Base-by-base conservation (phyloP, 1,284 basidiomycete species). In the Earliella scabrosa region DNA sequence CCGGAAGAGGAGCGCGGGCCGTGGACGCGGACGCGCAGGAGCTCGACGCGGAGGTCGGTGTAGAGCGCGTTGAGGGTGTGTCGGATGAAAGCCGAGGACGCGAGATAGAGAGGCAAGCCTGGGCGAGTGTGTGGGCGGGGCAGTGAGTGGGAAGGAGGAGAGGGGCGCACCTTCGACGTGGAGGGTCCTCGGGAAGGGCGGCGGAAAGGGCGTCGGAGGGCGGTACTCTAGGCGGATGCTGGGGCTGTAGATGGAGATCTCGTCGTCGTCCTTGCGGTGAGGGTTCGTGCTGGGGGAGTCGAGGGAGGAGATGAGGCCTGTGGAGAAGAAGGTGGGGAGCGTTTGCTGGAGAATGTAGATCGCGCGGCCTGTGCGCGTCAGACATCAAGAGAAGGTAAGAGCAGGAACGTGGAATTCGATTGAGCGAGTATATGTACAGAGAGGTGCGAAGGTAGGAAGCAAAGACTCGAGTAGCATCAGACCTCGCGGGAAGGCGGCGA, bases 21-120 rank as follows among this genome's bases (percentile, higher is more conserved):
- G 47, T 66, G 63, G 11, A 74, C 69, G 43, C 66, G 66, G 29
- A 68, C 71, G 40, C 64, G 85, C 18, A 74, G 76, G 27, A 89
- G 71, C 35, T 77, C 76, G 32, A 92, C 80, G 4, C 68, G 70
- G 36, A 90, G 71, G 66, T 90, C 83, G 14, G 85, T 80, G 67
- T 90, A 90, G 14, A 92, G 71, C 7, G 90, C 85, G 63, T 85
- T 87, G 64, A 92, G 79, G 4, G 88, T 87, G 60, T 88, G 88
- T 21, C 87, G 79, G 23, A 92, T 72, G 60, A 92, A 82, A 2
- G 81, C 79, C 2, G 88, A 83, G 0, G 88, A 90, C 1, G 87
- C 81, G 57, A 86, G 75, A 68, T 92, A 92, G 36, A 92, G 66
- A 8, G 86, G 82, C 5, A 89, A 68, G 27, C 90, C 88, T 90